Base-by-base conservation (phyloP, 345 rosid genomes). In the Ceriops tagal region DNA sequence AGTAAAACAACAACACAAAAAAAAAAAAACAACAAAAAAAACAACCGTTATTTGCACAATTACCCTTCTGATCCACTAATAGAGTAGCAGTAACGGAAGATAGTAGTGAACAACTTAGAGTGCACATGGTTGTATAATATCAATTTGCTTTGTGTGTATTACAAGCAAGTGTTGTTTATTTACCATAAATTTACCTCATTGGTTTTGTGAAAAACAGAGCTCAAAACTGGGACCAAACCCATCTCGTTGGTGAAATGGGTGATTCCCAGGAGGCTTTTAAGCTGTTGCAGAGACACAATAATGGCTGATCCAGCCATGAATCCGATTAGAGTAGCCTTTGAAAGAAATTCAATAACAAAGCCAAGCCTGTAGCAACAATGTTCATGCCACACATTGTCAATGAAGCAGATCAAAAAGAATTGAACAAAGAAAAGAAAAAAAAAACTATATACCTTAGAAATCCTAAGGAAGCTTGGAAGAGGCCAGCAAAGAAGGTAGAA, bases 231-330 rank as follows among this genome's bases (percentile, higher is more conserved):
- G 67, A 95, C 79, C 56, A 95, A 52, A 46, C 92, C 82, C 97
- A 95, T 95, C 66, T 95, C 77, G 47, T 67, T 74, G 31, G 97
- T 95, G 86, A 95, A 95, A 79, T 95, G 87, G 62, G 89, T 87
- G 69, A 95, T 95, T 71, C 99, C 99, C 20, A 92, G 97, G 43
- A 95, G 83, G 85, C 84, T 78, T 70, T 95, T 88, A 15, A 95
- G 91, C 82, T 95, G 97, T 68, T 95, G 97, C 47, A 95, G 81
- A n/a, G 97, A 87, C 22, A 95, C 99, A 56, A 95, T 89, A 58
- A 89, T 81, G 18, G 99, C 99, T 24, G 99, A 96, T 43, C 99
- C 99, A 26, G 93, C 96, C 99, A 92, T 92, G 87, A 95, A 95
- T 43, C 99, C 99, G 18, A 87, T 82, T 22, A 95, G 78, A 15